A percentile compares a stretch with the other conserved stretches of the same genome.
Conservation (phyloP, 495 filamentous ascomycete genomes). For the Hypoxylon crocopeplum region DNA sequence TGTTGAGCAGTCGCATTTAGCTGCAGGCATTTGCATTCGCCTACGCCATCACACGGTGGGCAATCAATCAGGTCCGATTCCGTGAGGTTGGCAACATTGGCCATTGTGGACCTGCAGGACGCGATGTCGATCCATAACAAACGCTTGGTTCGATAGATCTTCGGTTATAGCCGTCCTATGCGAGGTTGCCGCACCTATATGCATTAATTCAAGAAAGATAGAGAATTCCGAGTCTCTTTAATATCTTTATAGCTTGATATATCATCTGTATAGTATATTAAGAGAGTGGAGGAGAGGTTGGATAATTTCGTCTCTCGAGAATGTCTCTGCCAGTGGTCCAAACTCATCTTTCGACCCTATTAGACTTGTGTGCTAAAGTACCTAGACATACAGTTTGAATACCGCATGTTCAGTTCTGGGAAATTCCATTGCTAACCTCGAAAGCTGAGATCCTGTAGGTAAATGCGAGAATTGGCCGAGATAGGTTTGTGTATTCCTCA, state of each 20-base stretch:
- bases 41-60: not conserved
- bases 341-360: no score
- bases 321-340: no score
- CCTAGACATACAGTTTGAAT: no score
- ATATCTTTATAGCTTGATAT: no score
- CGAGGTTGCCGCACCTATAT: no score
- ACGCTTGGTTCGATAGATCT: slow-evolving; percentile 1
- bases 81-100: slow-evolving; percentile 10
- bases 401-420: not conserved
- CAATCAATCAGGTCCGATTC: slow-evolving; percentile 19
- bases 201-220: no score
- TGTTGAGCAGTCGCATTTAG: slow-evolving; percentile 16
- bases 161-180: no score
- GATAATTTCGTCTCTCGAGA: no score
- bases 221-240: not conserved
- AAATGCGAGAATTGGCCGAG: slow-evolving; percentile 6
- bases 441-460: not conserved
- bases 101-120: slow-evolving; percentile 18
- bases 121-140: slow-evolving; percentile 18
- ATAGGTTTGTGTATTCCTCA: not conserved
- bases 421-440: not conserved
- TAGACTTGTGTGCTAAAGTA: no score
- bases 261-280: no score
- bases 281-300: no score
- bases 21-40: slow-evolving; percentile 5